phyloP scores from a whole-genome alignment of 805 yeast species.

The Torulaspora maleeae region DNA sequence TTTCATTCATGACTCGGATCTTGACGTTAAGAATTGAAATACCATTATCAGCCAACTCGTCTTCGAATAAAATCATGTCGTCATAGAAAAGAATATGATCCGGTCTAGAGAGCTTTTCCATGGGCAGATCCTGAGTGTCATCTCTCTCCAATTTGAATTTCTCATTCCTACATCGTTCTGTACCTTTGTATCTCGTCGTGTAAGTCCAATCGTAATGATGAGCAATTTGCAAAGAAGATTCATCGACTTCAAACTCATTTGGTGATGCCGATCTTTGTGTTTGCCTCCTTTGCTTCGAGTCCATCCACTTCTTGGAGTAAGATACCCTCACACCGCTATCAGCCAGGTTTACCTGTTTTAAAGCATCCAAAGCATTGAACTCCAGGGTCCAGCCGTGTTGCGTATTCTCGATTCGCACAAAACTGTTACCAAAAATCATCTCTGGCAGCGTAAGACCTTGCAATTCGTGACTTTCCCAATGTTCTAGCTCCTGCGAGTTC shows the following conservation, averaged over 20 bases:
- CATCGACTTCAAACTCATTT: conserved; percentile 30
- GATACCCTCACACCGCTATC: conserved; percentile 68
- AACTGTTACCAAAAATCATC: conserved; percentile 91
- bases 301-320: conserved; percentile 80
- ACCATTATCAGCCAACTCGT: conserved; percentile 96
- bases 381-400: conserved; percentile 44
- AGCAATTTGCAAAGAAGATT: conserved; percentile 53
- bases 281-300: conserved; percentile 37
- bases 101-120: conserved; percentile 60
- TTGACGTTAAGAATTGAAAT: conserved; percentile 71
- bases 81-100: conserved; percentile 89
- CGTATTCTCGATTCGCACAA: conserved; percentile 47
- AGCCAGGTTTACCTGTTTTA: conserved; percentile 47
- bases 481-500: conserved; percentile 67
- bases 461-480: conserved; percentile 46
- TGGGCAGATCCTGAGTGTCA: conserved; percentile 50
- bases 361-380: conserved; percentile 71
- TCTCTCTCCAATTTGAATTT: conserved; percentile 23
- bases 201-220: conserved; percentile 98
- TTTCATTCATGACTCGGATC: conserved; percentile 81
- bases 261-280: conserved; percentile 21
- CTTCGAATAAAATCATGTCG: conserved; percentile 85
- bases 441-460: conserved; percentile 87
- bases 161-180: conserved; percentile 23
- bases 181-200: conserved; percentile 72